Base-by-base conservation (phyloP, 352 stramenopile genomes). In the Phytophthora litchii region DNA sequence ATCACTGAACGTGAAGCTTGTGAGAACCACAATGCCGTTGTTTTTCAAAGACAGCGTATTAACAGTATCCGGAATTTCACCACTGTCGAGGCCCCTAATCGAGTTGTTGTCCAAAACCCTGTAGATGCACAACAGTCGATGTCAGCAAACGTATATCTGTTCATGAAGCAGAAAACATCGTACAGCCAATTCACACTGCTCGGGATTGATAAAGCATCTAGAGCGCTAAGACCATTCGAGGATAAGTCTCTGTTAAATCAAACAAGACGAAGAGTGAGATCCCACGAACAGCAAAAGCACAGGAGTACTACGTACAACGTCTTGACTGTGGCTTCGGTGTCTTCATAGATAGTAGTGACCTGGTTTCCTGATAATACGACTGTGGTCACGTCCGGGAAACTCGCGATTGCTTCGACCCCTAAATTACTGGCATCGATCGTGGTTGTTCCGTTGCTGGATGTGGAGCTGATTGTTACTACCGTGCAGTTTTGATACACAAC, bases 401-500 rank as follows among this genome's bases (percentile, higher is more conserved):
- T 76, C 16, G 59, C 59, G 29, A 76, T 23, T 11, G 41, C 49
- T 56, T 69, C 49, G 14, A 76, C 68, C 1, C 42, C 47, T 27
- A 76, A 59, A 31, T 58, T 64, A 8, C 52, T 64, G 20, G 59
- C 67, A 32, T 76, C 67, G 17, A 73, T 38, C 13, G 38, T 53
- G 0, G 52, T 76, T 4, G 54, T 73, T 31, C 63, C 67, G 31
- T 68, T 64, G 41, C 62, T 69, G 7, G 48, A 61, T 4, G 47
- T 63, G 23, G 67, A 55, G 46, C 23, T 59, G 53, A 75, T 60
- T 20, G 54, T 55, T 3, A 72, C 61, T 3, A 72, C 52, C 10
- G 52, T 63, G 57, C 67, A 75, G 25, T 75, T 75, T 41, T 42
- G 54, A 45, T 66, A 75, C 35, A 75, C 56, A 16, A 75, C 57